Percentiles rank a stretch among this genome's conserved stretches.
These are phyloP conservation scores for Capniomyces stellatus DNA, from an alignment of 371 early-diverging fungal genomes.

Conservation along the genomic window DNA sequence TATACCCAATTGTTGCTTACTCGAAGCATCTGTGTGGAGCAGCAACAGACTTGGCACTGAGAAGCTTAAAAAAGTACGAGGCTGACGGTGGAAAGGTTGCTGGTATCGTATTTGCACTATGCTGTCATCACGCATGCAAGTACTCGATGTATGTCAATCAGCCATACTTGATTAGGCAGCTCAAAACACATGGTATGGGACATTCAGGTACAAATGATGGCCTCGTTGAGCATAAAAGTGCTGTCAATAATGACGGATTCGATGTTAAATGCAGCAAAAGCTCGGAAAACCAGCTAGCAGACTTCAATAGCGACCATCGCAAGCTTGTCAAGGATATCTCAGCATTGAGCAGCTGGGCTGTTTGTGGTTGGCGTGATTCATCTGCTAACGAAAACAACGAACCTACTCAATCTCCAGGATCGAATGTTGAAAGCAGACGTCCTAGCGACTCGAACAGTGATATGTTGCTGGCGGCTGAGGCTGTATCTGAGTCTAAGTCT, in stretches of 20 bases:
- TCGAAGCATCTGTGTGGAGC: constrained; percentile 88
- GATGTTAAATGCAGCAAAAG: neutral
- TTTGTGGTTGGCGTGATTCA: constrained; percentile 26
- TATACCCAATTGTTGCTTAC: constrained; percentile 40
- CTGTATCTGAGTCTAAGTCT: neutral
- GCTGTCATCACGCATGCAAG: constrained; percentile 79
- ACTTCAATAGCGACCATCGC: constrained; percentile 4
- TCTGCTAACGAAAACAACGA: constrained; percentile 1
- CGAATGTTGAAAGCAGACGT: neutral
- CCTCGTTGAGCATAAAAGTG: too few species aligned
- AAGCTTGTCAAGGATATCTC: constrained; percentile 20
- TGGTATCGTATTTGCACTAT: constrained; percentile 70
- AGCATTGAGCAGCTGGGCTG: constrained; percentile 56
- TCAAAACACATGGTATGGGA: too few species aligned
- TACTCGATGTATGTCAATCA: constrained; percentile 55
- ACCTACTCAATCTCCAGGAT: neutral
- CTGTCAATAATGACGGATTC: constrained; percentile 27
- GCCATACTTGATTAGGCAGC: constrained; percentile 35
- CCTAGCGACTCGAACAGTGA: neutral
- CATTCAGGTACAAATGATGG: too few species aligned
- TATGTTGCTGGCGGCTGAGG: neutral
- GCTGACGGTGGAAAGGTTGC: constrained; percentile 28
- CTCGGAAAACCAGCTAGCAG: too few species aligned
- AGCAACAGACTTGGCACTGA: constrained; percentile 74
- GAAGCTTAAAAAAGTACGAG: constrained; percentile 44